Conservation (phyloP, 495 filamentous ascomycete genomes). For the Penicillium diatomitis region DNA sequence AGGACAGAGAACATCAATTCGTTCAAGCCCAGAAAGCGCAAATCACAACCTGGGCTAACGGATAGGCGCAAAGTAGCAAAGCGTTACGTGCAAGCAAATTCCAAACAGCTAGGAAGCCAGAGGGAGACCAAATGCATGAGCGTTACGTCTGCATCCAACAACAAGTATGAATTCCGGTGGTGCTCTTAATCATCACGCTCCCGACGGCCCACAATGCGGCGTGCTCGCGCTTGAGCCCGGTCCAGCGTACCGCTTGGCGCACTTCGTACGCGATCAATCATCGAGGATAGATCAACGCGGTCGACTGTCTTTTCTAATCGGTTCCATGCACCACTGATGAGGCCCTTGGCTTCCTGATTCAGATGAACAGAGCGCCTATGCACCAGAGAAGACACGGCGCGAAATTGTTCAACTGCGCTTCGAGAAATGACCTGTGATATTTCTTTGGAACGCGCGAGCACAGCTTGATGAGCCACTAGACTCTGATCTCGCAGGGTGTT, state of each 20-base stretch:
- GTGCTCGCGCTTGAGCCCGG: constrained; percentile 32
- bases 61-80: no score
- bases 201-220: constrained; percentile 20
- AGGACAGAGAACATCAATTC: no score
- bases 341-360: constrained; percentile 21
- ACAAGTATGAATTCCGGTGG: neutral
- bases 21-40: no score
- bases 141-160: neutral
- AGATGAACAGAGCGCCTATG: constrained; percentile 21
- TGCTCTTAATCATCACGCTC: constrained; percentile 1
- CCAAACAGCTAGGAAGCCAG: no score
- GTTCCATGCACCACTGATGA: constrained; percentile 24
- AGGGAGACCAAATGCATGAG: constrained; percentile 3
- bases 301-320: constrained; percentile 18
- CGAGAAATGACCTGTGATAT: constrained; percentile 26
- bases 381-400: constrained; percentile 22
- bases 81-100: no score
- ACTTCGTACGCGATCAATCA: constrained; percentile 28
- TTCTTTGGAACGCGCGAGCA: constrained; percentile 30
- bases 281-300: constrained; percentile 15
- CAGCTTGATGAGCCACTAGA: constrained; percentile 15
- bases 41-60: no score
- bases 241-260: constrained; percentile 24
- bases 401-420: constrained; percentile 28
- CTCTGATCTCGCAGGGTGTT: constrained; percentile 24